phyloP scores from a whole-genome alignment of 2,329 filamentous ascomycete genomes.

The Monilinia vaccinii-corymbosi region DNA sequence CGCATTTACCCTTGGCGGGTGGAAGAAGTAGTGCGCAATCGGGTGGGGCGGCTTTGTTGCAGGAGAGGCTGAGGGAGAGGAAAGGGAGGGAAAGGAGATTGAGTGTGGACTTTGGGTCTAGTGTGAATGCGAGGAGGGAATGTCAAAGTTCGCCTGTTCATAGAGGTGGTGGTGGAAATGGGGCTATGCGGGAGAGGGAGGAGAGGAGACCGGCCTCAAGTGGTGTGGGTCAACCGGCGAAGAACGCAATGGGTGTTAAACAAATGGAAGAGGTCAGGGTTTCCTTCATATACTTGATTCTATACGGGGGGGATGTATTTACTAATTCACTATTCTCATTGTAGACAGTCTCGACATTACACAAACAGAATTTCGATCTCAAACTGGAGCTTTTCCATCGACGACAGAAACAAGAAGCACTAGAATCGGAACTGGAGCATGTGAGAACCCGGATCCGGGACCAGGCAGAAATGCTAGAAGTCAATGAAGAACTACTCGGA shows the following conservation, averaged over 20 bases:
- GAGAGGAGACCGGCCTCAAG: constrained; percentile 26
- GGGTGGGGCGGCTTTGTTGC: constrained; percentile 24
- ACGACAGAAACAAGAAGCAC: constrained; percentile 49
- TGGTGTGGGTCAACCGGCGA: constrained; percentile 29
- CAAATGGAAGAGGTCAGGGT: constrained; percentile 55
- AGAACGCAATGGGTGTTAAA: constrained; percentile 47
- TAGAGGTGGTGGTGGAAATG: background rate
- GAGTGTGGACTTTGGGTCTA: constrained; percentile 18
- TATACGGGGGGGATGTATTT: constrained; percentile 5
- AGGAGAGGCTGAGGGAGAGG: constrained; percentile 29
- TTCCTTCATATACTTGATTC: background rate
- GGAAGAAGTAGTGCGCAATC: constrained; percentile 10
- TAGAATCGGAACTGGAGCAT: constrained; percentile 49
- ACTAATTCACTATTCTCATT: background rate
- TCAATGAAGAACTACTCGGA: constrained; percentile 48
- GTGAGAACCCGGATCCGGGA: constrained; percentile 37
- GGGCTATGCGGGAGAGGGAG: constrained; percentile 12
- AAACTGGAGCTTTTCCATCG: constrained; percentile 66
- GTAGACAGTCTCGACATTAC: constrained; percentile 55
- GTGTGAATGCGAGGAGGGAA: constrained; percentile 13
- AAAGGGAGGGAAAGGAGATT: constrained; percentile 26
- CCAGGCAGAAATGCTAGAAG: constrained; percentile 42
- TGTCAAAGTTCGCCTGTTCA: constrained; percentile 27
- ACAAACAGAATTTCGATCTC: constrained; percentile 70
- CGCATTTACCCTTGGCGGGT: constrained; percentile 12